These are phyloP conservation scores for Ceratobasidium sp. DNA, from an alignment of 1,284 basidiomycete genomes.

Conservation along the genomic window DNA sequence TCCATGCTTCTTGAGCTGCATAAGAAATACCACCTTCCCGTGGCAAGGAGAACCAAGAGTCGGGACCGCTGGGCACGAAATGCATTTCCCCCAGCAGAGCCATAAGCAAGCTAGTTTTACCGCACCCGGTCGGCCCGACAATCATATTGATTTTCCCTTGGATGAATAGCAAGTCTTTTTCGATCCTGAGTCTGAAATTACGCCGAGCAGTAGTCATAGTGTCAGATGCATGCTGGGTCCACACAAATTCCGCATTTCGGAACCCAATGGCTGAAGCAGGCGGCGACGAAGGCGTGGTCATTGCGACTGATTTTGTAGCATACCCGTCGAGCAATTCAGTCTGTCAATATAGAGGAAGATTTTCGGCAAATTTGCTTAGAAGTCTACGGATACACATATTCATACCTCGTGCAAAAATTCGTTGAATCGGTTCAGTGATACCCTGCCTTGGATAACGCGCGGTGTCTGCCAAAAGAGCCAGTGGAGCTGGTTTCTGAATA, in stretches of 20 bases:
- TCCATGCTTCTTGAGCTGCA: constrained; percentile 79
- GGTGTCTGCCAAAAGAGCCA: constrained; percentile 39
- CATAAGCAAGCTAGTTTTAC: constrained; percentile 58
- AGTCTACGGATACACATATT: background rate
- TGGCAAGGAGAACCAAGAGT: constrained; percentile 70
- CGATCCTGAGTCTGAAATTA: constrained; percentile 56
- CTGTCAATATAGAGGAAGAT: constrained; percentile 44
- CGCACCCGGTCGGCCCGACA: constrained; percentile 62
- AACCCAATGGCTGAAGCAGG: constrained; percentile 52
- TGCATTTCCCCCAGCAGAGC: constrained; percentile 59
- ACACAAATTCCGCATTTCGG: constrained; percentile 54
- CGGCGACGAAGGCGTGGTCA: constrained; percentile 45
- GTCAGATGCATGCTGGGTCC: constrained; percentile 51
- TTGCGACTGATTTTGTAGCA: constrained; percentile 49
- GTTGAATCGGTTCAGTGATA: constrained; percentile 40
- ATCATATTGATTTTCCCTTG: constrained; percentile 65
- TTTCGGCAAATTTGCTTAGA: too few species aligned
- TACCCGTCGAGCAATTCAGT: constrained; percentile 63
- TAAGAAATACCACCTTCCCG: constrained; percentile 70
- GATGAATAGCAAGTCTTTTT: constrained; percentile 61
- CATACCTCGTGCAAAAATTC: constrained; percentile 40
- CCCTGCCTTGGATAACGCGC: constrained; percentile 42
- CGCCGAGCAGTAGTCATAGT: constrained; percentile 40
- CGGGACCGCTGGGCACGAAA: constrained; percentile 58
- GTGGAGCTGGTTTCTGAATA: constrained; percentile 25